phyloP scores from a whole-genome alignment of 2,329 filamentous ascomycete genomes.

The Botrytis fabae region DNA sequence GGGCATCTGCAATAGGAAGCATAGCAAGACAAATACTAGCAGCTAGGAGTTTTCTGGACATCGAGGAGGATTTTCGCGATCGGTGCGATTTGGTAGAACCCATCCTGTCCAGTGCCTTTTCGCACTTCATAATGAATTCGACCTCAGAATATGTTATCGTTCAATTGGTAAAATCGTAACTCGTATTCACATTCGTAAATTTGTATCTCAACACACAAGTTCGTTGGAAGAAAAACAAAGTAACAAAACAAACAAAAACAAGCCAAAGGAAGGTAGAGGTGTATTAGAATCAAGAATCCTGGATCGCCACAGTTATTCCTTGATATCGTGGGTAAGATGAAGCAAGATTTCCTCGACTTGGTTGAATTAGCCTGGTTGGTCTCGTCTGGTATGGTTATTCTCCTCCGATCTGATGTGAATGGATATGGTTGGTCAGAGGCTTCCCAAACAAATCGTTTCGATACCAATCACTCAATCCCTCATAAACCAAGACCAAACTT shows the following conservation, averaged over 20 bases:
- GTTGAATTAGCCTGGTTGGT: not conserved
- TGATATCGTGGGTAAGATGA: conserved; percentile 15
- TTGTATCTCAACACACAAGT: not conserved
- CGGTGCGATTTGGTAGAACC: conserved; percentile 23
- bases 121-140: not conserved
- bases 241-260: not conserved
- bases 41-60: conserved; percentile 22
- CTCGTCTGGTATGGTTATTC: not conserved
- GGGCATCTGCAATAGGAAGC: conserved; percentile 27
- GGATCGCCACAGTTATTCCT: conserved; percentile 11
- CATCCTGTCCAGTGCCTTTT: conserved; percentile 19
- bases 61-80: conserved; percentile 23
- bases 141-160: not conserved
- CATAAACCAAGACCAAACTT: conserved; percentile 14
- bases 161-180: not conserved
- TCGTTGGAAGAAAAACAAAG: not conserved
- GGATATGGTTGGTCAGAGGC: not conserved
- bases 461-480: conserved; percentile 7
- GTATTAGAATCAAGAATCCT: conserved; percentile 3
- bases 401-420: conserved; percentile 7
- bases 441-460: not conserved
- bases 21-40: conserved; percentile 28
- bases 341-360: not conserved
- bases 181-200: not conserved
- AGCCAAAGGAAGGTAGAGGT: not conserved